Conservation (phyloP, 805 yeast species). For the Spathaspora passalidarum region DNA sequence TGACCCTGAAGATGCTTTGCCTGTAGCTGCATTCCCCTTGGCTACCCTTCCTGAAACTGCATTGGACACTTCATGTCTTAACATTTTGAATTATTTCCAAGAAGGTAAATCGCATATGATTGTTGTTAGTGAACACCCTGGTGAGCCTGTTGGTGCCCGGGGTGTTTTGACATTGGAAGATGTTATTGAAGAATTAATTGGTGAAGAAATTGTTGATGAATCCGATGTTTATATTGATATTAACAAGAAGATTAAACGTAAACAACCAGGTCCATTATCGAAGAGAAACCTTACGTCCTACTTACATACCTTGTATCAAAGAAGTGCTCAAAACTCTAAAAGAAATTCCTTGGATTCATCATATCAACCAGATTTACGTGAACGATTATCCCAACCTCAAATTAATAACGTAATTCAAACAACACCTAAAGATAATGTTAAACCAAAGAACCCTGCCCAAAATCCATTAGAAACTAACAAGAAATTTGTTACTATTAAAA, state of each 20-base stretch:
- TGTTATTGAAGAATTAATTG: constrained; percentile 96
- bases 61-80: constrained; percentile 87
- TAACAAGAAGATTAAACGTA: constrained; percentile 78
- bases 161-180: constrained; percentile 95
- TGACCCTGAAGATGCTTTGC: constrained; percentile 94
- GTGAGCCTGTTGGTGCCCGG: constrained; percentile 75
- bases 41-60: constrained; percentile 96
- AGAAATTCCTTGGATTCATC: constrained; percentile 39
- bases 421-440: constrained; percentile 29
- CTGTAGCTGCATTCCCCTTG: constrained; percentile 88
- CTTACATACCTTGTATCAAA: constrained; percentile 57
- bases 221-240: constrained; percentile 91
- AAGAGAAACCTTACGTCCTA: constrained; percentile 68
- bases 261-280: constrained; percentile 71
- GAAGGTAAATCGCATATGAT: constrained; percentile 99
- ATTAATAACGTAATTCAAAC: constrained; percentile 2
- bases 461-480: constrained; percentile 68
- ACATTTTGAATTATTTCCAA: constrained; percentile 92
- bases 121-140: constrained; percentile 83
- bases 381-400: constrained; percentile 6
- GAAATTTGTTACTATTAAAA: constrained; percentile 65
- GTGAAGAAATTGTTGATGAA: constrained; percentile 97
- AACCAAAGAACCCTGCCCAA: constrained; percentile 64
- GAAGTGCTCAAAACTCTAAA: constrained; percentile 29
- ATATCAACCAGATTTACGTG: constrained; percentile 6